Base-by-base conservation (phyloP, 2,329 filamentous ascomycete species). In the Penicillium italicum region DNA sequence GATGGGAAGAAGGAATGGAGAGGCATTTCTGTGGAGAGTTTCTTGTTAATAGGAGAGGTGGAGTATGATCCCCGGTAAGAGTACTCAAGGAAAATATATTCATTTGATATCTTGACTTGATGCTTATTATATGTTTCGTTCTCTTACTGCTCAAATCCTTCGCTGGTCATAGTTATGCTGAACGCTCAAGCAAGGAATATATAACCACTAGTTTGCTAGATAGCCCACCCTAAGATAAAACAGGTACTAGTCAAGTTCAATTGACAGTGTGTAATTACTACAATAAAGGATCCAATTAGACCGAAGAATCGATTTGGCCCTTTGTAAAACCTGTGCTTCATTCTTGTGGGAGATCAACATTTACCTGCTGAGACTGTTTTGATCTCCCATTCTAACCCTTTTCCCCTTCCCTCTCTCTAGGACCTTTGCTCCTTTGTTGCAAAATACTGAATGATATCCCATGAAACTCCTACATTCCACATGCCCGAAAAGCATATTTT, bases 1-100 rank as follows among this genome's bases (percentile, higher is more conserved):
- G 24, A 24, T 24, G 24, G 24, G 24, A 24, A 24, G 24, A 24
- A 24, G 24, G 24, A 24, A 24, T 24, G 24, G 24, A 24, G 24
- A 24, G 24, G 24, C 6, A 55, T 69, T 33, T 68, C 67, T 12
- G 69, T 68, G 48, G 72, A 74, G 57, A 68, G 66, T 14, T 71
- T 69, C 58, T 55, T 69, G 24, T 59, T 72, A 42, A 51, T 51
- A 42, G 38, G 49, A 20, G 49, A 44, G 40, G n/a, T 51, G 12
- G 24, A 37, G 20, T 43, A 51, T 36, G 49, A 51, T 20, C 31
- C n/a, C 10, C n/a, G 48, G 24, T 43, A 12, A 40, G 6, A 18
- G 18, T 5, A 16, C 12, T 45, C 24, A 4, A 18, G 18, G n/a
- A n/a, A 22, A 22, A 33, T 33, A 18, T 45, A 33, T 14, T 22